Evolutionary conservation across 2,329 filamentous ascomycete species (phyloP), one percentile per base, ranked within the genome.

Genomic region (Rutstroemia sp.): DNA sequence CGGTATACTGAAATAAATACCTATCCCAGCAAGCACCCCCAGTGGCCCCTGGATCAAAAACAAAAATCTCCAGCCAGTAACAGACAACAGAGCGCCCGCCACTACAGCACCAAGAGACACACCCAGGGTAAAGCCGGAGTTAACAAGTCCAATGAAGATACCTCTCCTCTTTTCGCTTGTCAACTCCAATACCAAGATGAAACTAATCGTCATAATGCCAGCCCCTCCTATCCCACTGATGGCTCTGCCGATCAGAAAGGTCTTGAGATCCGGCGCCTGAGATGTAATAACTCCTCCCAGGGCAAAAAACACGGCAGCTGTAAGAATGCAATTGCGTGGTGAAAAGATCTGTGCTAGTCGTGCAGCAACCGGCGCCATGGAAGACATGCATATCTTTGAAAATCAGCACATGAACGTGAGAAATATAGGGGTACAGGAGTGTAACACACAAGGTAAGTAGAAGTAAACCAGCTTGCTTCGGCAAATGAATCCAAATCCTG

Each of bases 381-480:
- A 79, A 30, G 77, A 78, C 69, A 77, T 72, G 23, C 76, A 73
- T 52, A 89, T 79, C 77, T 76, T 63, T 74, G 14, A 16, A 38
- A 21, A 17, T 54, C 16, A 54, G 51, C n/a, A 36, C 23, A 30
- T 54, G 34, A 40, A 14, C 12, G 4, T 56, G 21, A 40, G 47
- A 4, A 45, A 38, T 38, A 19, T 7, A n/a, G 12, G 34, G 9
- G n/a, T 34, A 34, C 30, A 12, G 9, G 10, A 9, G 30, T 10
- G 30, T n/a, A 45, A 52, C 60, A 55, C 68, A 76, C 74, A 69
- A 94, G 76, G 68, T 89, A 95, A 2, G 86, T 78, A 34, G 87
- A 89, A 7, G 87, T 90, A 68, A 94, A 90, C 89, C 89, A 95
- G 70, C 83, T 87, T 38, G 83, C 84, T 55, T 83, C 75, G 56